A percentile compares a stretch with the other conserved stretches of the same genome.
phyloP scores from a whole-genome alignment of 805 yeast genomes.

The Schizosaccharomyces japonicus region DNA sequence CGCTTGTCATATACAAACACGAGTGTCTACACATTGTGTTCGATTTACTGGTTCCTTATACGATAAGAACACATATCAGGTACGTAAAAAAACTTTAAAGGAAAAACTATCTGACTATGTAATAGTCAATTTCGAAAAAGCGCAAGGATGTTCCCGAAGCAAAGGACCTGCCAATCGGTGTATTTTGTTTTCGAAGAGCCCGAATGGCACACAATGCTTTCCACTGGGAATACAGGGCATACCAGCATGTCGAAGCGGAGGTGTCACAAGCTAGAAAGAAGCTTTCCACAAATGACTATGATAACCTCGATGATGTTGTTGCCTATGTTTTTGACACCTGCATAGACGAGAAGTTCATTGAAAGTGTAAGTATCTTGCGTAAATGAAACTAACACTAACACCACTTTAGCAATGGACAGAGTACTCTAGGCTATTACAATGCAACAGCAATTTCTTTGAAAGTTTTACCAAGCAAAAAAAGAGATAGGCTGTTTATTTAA shows the following conservation, averaged over 20 bases:
- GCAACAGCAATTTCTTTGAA: too few species aligned
- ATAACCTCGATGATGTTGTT: too few species aligned
- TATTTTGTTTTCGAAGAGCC: background rate
- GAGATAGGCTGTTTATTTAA: too few species aligned
- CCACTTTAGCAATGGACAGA: too few species aligned
- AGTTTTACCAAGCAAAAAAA: too few species aligned
- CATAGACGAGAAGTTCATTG: too few species aligned
- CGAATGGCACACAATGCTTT: background rate
- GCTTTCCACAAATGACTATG: too few species aligned
- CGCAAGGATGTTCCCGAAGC: background rate
- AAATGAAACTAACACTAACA: too few species aligned
- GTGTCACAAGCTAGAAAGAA: too few species aligned
- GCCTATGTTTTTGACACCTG: too few species aligned
- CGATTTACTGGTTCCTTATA: background rate
- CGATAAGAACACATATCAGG: background rate
- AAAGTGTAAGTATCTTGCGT: too few species aligned
- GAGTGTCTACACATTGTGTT: background rate
- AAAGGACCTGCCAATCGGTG: background rate
- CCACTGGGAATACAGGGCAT: background rate
- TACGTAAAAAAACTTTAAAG: background rate
- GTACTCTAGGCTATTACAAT: too few species aligned
- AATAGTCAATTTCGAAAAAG: background rate
- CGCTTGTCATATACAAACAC: background rate
- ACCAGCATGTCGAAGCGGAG: background rate
- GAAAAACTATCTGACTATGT: background rate